Conservation (phyloP, 495 filamentous ascomycete genomes). For the Penicillium fimorum region DNA sequence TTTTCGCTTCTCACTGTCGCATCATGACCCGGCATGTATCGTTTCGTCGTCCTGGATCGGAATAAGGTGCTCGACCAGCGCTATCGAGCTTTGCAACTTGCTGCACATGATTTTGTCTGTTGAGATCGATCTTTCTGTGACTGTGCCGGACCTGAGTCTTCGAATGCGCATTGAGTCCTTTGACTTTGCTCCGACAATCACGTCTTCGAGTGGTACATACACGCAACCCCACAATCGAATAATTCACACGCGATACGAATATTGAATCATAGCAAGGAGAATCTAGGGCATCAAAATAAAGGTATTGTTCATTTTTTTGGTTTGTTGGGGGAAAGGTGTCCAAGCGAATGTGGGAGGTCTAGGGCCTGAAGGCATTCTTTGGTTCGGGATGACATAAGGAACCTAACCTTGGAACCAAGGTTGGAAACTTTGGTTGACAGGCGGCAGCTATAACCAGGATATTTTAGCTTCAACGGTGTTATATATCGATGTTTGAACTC, state of each 20-base stretch:
- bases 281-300: background rate
- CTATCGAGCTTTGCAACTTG: background rate
- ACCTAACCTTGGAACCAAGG: background rate
- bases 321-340: background rate
- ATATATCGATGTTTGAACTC: background rate
- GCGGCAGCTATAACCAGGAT: background rate
- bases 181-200: background rate
- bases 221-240: background rate
- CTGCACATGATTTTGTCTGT: background rate
- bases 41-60: background rate
- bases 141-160: background rate
- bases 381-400: slow-evolving; percentile 22
- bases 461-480: too few species aligned
- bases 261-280: background rate
- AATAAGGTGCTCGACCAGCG: slow-evolving; percentile 16
- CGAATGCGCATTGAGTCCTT: background rate
- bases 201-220: background rate
- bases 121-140: background rate
- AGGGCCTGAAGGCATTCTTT: slow-evolving; percentile 5
- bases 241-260: background rate
- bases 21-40: slow-evolving; percentile 21
- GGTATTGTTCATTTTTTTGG: background rate
- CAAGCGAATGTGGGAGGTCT: slow-evolving; percentile 1
- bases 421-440: background rate
- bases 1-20: slow-evolving; percentile 1